These are phyloP conservation scores for Penicillium sp. DNA, from an alignment of 2,329 filamentous ascomycete species.

Conservation along the genomic window DNA sequence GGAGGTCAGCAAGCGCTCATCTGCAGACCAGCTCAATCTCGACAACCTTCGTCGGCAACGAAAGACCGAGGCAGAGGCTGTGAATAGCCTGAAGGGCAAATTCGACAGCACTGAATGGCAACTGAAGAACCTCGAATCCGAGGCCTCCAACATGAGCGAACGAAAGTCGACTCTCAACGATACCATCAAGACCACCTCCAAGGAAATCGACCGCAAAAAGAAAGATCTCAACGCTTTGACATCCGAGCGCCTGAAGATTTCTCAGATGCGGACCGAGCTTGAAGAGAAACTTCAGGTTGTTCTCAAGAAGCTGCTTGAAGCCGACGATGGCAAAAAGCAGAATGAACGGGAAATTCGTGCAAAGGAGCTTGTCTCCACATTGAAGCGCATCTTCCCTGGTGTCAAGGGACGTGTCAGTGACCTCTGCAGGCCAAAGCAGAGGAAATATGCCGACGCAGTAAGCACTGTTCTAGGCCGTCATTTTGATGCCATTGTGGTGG, in stretches of 20 bases:
- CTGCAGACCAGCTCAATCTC: slow-evolving; percentile 77
- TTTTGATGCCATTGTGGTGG: slow-evolving; percentile 92
- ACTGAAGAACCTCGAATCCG: slow-evolving; percentile 71
- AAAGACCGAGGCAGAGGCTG: slow-evolving; percentile 88
- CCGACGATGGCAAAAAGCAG: slow-evolving; percentile 81
- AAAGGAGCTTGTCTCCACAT: slow-evolving; percentile 79
- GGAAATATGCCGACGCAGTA: slow-evolving; percentile 92
- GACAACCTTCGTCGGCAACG: slow-evolving; percentile 85
- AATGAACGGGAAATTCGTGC: slow-evolving; percentile 77
- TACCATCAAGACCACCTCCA: slow-evolving; percentile 66
- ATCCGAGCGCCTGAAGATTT: slow-evolving; percentile 78
- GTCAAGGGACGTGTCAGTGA: slow-evolving; percentile 89
- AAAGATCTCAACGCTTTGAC: slow-evolving; percentile 84
- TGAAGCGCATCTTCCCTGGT: slow-evolving; percentile 89
- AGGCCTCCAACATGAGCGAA: slow-evolving; percentile 69
- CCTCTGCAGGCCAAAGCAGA: slow-evolving; percentile 93
- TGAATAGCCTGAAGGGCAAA: slow-evolving; percentile 85
- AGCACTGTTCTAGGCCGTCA: slow-evolving; percentile 89
- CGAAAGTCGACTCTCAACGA: slow-evolving; percentile 66
- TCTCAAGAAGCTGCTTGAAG: slow-evolving; percentile 77
- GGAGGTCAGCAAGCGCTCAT: slow-evolving; percentile 80
- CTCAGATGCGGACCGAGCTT: slow-evolving; percentile 80
- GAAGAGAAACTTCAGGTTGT: slow-evolving; percentile 89
- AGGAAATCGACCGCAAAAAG: slow-evolving; percentile 84
- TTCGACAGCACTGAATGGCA: slow-evolving; percentile 76